These are phyloP conservation scores for Collariella sp. DNA, from an alignment of 495 filamentous ascomycete genomes.

Conservation along the genomic window DNA sequence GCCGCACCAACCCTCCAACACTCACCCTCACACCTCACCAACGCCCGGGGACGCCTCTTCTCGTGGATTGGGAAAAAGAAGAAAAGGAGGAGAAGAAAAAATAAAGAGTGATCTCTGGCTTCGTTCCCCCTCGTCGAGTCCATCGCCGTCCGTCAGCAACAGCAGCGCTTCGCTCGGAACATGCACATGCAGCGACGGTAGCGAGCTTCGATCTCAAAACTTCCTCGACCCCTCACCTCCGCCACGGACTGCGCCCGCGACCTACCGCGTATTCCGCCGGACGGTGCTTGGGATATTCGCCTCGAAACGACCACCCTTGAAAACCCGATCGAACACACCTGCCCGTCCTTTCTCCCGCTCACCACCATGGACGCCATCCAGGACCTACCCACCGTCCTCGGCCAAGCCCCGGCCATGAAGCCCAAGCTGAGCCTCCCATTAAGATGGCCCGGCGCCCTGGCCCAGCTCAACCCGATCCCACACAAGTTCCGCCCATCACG, in stretches of 20 bases:
- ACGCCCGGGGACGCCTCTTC: neutral
- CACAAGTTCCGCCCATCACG: slow-evolving; percentile 65
- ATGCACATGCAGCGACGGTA: slow-evolving; percentile 26
- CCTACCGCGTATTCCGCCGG: neutral
- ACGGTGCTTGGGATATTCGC: neutral
- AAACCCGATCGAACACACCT: neutral
- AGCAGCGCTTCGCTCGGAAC: neutral
- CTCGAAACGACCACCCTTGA: neutral
- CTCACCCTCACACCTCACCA: too few species aligned
- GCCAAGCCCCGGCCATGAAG: slow-evolving; percentile 16
- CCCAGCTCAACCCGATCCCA: slow-evolving; percentile 47
- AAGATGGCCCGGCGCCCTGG: slow-evolving; percentile 21
- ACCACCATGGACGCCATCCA: slow-evolving; percentile 17
- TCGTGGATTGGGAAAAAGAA: neutral
- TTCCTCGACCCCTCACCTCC: neutral
- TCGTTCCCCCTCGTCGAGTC: neutral
- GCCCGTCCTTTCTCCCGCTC: neutral
- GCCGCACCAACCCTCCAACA: too few species aligned
- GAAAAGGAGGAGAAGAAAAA: neutral
- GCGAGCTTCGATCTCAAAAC: neutral
- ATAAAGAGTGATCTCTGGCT: neutral
- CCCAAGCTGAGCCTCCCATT: slow-evolving; percentile 26
- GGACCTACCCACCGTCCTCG: slow-evolving; percentile 21
- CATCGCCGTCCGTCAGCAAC: neutral
- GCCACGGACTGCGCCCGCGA: neutral